Conservation (phyloP, 305 asterid species). For the Ajuga reptans region DNA sequence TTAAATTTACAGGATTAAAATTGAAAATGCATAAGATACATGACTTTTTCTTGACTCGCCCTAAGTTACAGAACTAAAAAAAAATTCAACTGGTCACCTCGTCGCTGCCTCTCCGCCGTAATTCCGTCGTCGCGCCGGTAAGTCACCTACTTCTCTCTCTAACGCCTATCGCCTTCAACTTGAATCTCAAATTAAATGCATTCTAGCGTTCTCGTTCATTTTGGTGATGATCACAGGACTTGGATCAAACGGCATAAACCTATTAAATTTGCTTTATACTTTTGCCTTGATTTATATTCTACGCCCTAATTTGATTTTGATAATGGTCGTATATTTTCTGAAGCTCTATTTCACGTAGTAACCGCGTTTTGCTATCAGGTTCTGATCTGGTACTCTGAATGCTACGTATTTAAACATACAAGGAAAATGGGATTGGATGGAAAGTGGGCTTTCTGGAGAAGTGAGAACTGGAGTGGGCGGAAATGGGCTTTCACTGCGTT, state of each 20-base stretch:
- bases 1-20: too few relatives aligned
- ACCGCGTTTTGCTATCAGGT: background rate
- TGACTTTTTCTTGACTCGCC: too few relatives aligned
- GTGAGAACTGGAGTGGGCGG: constrained; percentile 30
- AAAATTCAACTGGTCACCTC: background rate
- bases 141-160: background rate
- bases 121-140: constrained; percentile 2
- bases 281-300: background rate
- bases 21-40: too few relatives aligned
- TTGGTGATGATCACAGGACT: constrained; percentile 1
- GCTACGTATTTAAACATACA: background rate
- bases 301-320: background rate
- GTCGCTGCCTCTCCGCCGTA: constrained; percentile 1
- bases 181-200: background rate
- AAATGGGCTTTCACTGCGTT: constrained; percentile 48
- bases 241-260: background rate
- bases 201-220: background rate
- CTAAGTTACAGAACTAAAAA: too few relatives aligned
- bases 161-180: background rate
- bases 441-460: constrained; percentile 22
- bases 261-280: background rate
- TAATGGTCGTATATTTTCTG: background rate
- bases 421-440: constrained; percentile 14
- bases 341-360: background rate
- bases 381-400: background rate